A percentile compares a stretch with the other conserved stretches of the same genome.
phyloP scores from a whole-genome alignment of 140 eudicot genomes.

The Anethum foeniculum region DNA sequence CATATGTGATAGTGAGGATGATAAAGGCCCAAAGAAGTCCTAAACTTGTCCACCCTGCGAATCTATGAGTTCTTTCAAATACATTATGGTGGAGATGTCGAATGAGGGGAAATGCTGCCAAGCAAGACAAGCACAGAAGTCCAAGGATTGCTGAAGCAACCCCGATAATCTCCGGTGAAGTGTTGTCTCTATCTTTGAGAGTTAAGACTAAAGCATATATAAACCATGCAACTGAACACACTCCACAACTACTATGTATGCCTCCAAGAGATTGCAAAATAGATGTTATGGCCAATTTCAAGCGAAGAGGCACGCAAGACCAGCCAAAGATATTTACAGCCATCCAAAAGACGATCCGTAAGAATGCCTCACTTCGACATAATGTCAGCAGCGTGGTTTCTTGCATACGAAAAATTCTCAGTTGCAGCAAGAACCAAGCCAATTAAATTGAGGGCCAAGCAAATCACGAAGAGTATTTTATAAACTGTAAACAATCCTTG shows the following conservation, averaged over 20 bases:
- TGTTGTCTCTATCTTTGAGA: neutral
- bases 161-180: neutral
- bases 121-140: neutral
- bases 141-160: neutral
- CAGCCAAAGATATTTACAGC: too few species aligned
- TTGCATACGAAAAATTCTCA: neutral
- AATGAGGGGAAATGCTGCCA: neutral
- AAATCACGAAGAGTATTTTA: too few species aligned
- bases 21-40: neutral
- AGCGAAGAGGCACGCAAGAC: neutral
- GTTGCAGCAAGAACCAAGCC: neutral
- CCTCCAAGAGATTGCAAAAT: neutral
- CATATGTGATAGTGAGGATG: neutral
- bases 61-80: neutral
- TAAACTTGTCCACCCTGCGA: neutral
- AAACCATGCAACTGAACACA: neutral
- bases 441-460: too few species aligned
- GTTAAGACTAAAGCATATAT: neutral
- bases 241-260: neutral
- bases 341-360: neutral
- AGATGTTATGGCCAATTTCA: neutral
- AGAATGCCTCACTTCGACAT: neutral
- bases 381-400: neutral
- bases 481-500: too few species aligned
- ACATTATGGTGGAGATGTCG: neutral